phyloP scores from a whole-genome alignment of 495 filamentous ascomycete species.

The Aspergillus campestris region DNA sequence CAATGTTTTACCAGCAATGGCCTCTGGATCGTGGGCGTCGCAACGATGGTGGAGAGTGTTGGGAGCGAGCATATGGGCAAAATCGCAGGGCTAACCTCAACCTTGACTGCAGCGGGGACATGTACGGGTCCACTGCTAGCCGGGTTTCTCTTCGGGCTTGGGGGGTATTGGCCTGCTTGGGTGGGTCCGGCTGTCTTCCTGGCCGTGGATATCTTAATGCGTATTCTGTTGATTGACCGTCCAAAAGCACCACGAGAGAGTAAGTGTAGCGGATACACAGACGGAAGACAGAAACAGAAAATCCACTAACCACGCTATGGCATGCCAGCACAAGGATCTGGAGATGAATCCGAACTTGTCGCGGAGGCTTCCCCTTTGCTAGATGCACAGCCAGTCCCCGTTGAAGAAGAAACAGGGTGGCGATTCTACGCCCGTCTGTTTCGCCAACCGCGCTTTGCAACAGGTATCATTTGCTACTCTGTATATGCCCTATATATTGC shows the following conservation, averaged over 20 bases:
- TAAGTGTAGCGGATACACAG: no score
- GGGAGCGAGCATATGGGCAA: conserved; percentile 22
- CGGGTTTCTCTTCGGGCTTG: conserved; percentile 15
- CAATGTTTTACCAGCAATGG: conserved; percentile 20
- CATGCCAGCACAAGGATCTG: not conserved
- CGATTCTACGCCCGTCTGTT: conserved; percentile 18
- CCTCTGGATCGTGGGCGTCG: conserved; percentile 22
- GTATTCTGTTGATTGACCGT: conserved; percentile 25
- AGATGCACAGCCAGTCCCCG: not conserved
- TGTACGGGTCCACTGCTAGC: conserved; percentile 16
- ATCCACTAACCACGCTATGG: no score
- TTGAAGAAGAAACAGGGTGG: conserved; percentile 4
- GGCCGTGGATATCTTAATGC: conserved; percentile 21
- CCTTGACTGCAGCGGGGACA: conserved; percentile 12
- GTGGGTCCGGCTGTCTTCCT: conserved; percentile 12
- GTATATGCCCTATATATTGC: conserved; percentile 15
- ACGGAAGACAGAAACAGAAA: no score
- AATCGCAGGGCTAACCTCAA: conserved; percentile 12
- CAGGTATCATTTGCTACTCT: conserved; percentile 14
- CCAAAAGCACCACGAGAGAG: conserved; percentile 9
- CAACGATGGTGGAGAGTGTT: conserved; percentile 20
- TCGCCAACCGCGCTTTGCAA: conserved; percentile 13
- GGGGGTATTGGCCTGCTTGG: conserved; percentile 27
- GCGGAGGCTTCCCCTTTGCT: no score
- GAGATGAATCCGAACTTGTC: conserved; percentile 1